phyloP scores from a whole-genome alignment of 306 rosid genomes.

The Begonia loranthoides region DNA sequence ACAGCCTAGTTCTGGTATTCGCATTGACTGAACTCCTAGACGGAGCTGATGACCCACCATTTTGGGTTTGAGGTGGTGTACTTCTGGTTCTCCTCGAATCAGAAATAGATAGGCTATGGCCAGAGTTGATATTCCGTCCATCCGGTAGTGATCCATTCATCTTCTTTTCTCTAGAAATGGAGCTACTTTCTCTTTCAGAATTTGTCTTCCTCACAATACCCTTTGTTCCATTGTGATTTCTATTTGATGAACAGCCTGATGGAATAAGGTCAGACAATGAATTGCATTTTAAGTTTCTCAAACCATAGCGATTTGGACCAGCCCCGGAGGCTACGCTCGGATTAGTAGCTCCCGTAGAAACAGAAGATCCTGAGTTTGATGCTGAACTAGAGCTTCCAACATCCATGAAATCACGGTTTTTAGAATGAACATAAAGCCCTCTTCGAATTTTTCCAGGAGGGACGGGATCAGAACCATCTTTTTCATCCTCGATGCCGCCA shows the following conservation, averaged over 20 bases:
- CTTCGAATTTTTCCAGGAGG: constrained; percentile 35
- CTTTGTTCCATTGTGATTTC: constrained; percentile 37
- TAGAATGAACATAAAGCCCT: constrained; percentile 29
- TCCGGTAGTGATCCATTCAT: constrained; percentile 38
- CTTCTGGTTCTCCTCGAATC: constrained; percentile 65
- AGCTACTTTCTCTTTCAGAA: constrained; percentile 82
- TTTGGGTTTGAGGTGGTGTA: constrained; percentile 42
- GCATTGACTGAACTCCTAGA: constrained; percentile 40
- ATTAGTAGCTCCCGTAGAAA: constrained; percentile 24
- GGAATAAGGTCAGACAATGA: constrained; percentile 61
- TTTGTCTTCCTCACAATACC: constrained; percentile 51
- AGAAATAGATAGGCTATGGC: constrained; percentile 60
- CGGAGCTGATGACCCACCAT: constrained; percentile 35
- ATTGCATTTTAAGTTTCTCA: constrained; percentile 72
- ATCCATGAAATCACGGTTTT: constrained; percentile 33
- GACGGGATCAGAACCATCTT: constrained; percentile 32
- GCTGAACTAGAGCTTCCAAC: constrained; percentile 55
- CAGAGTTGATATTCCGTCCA: constrained; percentile 33
- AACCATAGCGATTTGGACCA: constrained; percentile 54
- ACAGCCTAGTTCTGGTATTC: constrained; percentile 36
- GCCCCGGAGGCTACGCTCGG: constrained; percentile 27
- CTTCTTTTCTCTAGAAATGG: constrained; percentile 65
- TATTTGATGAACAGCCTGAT: constrained; percentile 57
- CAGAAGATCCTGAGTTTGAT: constrained; percentile 30
- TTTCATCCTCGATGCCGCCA: constrained; percentile 63